A percentile compares a stretch with the other conserved stretches of the same genome.
These are phyloP conservation scores for Petunia secreta DNA, from an alignment of 257 asterid species.

Conservation along the genomic window DNA sequence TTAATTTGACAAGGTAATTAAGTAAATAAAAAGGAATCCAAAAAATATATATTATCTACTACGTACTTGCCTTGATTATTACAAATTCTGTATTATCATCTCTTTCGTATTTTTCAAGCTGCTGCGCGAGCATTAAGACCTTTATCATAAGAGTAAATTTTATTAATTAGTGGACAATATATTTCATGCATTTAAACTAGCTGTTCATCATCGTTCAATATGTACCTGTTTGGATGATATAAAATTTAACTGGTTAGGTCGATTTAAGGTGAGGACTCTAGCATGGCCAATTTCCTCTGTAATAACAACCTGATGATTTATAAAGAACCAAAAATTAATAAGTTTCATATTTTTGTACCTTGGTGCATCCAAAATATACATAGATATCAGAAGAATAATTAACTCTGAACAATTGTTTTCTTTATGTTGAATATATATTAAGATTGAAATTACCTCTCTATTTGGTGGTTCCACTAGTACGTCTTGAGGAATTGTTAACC, in stretches of 20 bases:
- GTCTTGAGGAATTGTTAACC: conserved; percentile 50
- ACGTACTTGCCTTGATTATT: conserved; percentile 58
- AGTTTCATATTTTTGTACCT: not conserved
- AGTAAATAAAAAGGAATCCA: not conserved
- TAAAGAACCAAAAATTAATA: not conserved
- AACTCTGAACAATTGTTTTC: too few species aligned
- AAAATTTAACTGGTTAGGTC: conserved; percentile 78
- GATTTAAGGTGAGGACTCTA: conserved; percentile 72
- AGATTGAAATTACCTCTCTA: conserved; percentile 49
- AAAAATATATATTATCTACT: too few species aligned
- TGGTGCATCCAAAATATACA: too few species aligned
- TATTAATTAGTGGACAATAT: not conserved
- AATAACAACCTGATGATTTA: conserved; percentile 53
- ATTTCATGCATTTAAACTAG: not conserved
- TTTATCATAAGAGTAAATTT: conserved; percentile 27
- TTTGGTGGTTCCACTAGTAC: conserved; percentile 31
- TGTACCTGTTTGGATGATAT: conserved; percentile 59
- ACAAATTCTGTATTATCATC: conserved; percentile 69
- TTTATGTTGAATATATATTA: too few species aligned
- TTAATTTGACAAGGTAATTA: not conserved
- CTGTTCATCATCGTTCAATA: too few species aligned
- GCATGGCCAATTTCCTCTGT: conserved; percentile 57
- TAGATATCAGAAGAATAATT: too few species aligned
- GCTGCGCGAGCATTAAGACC: conserved; percentile 71
- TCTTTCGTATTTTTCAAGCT: conserved; percentile 78